A percentile compares a stretch with the other conserved stretches of the same genome.
phyloP scores from a whole-genome alignment of 495 filamentous ascomycete genomes.

The Aspergillus heteromorphus region DNA sequence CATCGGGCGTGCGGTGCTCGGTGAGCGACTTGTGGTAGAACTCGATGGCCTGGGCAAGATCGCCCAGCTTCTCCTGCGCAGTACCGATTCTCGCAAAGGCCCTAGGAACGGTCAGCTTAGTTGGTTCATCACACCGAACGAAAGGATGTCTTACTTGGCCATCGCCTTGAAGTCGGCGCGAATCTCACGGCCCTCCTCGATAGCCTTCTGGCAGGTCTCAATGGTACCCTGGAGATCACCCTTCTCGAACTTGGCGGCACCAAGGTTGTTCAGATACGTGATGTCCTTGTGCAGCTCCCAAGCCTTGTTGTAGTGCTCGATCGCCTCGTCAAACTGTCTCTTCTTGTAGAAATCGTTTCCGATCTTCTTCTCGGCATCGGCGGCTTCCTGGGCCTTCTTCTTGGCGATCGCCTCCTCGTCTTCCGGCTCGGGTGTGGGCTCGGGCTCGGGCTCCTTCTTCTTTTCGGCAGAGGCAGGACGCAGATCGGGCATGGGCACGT shows the following conservation, averaged over 20 bases:
- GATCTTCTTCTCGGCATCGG: slow-evolving; percentile 89
- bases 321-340: slow-evolving; percentile 87
- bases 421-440: slow-evolving; percentile 54
- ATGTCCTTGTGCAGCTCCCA: slow-evolving; percentile 96
- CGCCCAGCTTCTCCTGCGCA: slow-evolving; percentile 81
- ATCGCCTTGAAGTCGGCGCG: slow-evolving; percentile 95
- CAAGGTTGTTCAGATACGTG: slow-evolving; percentile 93
- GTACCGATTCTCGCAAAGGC: slow-evolving; percentile 86
- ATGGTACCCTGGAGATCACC: slow-evolving; percentile 85
- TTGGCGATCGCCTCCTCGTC: slow-evolving; percentile 79
- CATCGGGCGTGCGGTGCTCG: slow-evolving; percentile 93
- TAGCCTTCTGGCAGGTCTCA: slow-evolving; percentile 77
- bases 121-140: background rate
- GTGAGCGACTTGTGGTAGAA: slow-evolving; percentile 90
- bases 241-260: slow-evolving; percentile 93
- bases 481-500: slow-evolving; percentile 73
- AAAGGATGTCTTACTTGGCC: slow-evolving; percentile 62
- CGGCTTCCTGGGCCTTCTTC: slow-evolving; percentile 86
- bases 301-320: slow-evolving; percentile 91
- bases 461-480: slow-evolving; percentile 48
- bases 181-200: slow-evolving; percentile 79
- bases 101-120: slow-evolving; percentile 23
- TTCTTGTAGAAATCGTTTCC: slow-evolving; percentile 98
- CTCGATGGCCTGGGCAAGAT: slow-evolving; percentile 76
- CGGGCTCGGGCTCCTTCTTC: slow-evolving; percentile 57